These are phyloP conservation scores for Trypethelium eluteriae DNA, from an alignment of 495 filamentous ascomycete species.

Conservation along the genomic window DNA sequence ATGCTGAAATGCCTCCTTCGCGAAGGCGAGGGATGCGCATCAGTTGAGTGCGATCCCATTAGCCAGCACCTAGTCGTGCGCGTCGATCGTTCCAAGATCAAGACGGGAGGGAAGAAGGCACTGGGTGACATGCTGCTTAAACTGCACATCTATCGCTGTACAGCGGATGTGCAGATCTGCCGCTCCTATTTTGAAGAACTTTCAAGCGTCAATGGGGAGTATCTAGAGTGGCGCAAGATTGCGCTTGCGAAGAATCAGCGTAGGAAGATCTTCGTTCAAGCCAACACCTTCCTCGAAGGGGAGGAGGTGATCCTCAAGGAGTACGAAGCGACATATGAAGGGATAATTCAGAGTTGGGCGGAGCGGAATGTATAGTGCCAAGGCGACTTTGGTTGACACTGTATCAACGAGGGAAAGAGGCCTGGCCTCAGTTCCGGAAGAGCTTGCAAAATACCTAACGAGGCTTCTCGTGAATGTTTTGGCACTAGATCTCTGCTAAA, in stretches of 20 bases:
- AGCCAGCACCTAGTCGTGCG: constrained; percentile 28
- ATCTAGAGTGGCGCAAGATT: constrained; percentile 35
- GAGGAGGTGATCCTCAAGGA: constrained; percentile 37
- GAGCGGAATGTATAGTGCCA: neutral
- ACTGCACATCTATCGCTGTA: constrained; percentile 44
- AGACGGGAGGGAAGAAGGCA: constrained; percentile 37
- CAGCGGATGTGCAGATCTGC: constrained; percentile 39
- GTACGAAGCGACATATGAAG: constrained; percentile 37
- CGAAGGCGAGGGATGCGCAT: constrained; percentile 32
- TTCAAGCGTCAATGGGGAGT: constrained; percentile 36
- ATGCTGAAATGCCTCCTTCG: constrained; percentile 38
- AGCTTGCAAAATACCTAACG: no score
- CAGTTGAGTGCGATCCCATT: constrained; percentile 24
- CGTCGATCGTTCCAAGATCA: constrained; percentile 36
- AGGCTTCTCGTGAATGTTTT: no score
- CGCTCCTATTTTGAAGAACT: constrained; percentile 38
- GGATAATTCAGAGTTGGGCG: constrained; percentile 42
- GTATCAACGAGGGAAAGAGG: no score
- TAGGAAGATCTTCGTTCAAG: constrained; percentile 38
- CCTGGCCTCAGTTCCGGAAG: no score
- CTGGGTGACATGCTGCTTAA: constrained; percentile 39
- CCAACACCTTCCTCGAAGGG: constrained; percentile 39
- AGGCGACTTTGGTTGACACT: neutral
- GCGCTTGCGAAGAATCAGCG: constrained; percentile 34
- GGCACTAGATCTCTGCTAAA: no score